Evolutionary conservation across 768 basidiomycete species (phyloP), one percentile per base, ranked within the genome.

Genomic region (Psilocybe tampanensis): DNA sequence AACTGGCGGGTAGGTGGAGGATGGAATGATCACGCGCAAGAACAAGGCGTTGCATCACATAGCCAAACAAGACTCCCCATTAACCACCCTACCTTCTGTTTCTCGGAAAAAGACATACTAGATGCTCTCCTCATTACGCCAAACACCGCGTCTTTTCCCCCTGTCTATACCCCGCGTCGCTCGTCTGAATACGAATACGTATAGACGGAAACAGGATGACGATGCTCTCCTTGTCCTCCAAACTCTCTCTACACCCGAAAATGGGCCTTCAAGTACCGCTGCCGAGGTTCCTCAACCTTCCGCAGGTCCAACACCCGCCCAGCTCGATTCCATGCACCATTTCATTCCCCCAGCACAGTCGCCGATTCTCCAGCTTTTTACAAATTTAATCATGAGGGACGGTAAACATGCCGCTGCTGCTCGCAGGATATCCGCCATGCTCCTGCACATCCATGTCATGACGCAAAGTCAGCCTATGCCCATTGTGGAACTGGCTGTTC

Each of bases 381-480:
- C 90, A 2, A 84, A 83, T 17, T 70, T 75, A 53, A 73, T 92
- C 45, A 86, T 87, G 76, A 67, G 66, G 34, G 72, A 88, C 67
- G 93, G 93, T 29, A 78, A 85, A 54, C 82, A 86, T 55, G 78
- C 89, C 8, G 76, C 78, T 19, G 88, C 90, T 0, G 72, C 83
- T 0, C 80, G 78, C 29, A 74, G 75, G 41, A 79, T 86, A 43
- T 80, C 86, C 2, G 70, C 76, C n/a, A 86, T 83, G 62, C 83
- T 94, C n/a, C 70, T 85, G 17, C 77, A 86, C 65, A 82, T 95
- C 39, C 88, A 89, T 68, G 79, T 86, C 9, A 75, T 89, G 56
- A 95, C 93, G 15, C 80, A 86, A 52, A 82, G 85, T 7, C 85
- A 87, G n/a, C 90, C 94, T 0, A 75, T 94, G 32, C 91, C 91